Percentiles rank a stretch among this genome's conserved stretches.
phyloP scores from a whole-genome alignment of 2,329 filamentous ascomycete species.

The Monosporascus sp. region DNA sequence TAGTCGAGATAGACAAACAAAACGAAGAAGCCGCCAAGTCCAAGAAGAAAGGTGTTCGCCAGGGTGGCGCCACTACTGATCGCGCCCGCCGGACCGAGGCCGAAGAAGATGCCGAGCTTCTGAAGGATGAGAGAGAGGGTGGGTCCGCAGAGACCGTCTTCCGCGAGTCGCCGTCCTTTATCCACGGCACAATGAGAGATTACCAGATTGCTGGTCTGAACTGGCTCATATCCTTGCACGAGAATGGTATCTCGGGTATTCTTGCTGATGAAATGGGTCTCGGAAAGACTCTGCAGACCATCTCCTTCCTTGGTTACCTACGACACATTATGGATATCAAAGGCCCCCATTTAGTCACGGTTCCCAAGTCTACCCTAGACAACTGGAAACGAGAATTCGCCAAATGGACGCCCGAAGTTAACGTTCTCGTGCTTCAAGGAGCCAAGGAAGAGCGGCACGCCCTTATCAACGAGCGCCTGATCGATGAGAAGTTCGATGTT shows the following conservation, averaged over 20 bases:
- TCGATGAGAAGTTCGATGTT: slow-evolving; percentile 94
- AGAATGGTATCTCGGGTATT: slow-evolving; percentile 98
- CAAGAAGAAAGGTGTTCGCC: slow-evolving; percentile 70
- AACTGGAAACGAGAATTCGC: slow-evolving; percentile 97
- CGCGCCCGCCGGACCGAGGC: slow-evolving; percentile 87
- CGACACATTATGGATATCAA: slow-evolving; percentile 84
- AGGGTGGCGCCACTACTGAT: slow-evolving; percentile 76
- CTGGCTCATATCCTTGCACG: slow-evolving; percentile 95
- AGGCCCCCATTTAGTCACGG: slow-evolving; percentile 84
- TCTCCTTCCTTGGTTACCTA: slow-evolving; percentile 91
- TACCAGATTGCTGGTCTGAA: slow-evolving; percentile 95
- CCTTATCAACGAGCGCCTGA: slow-evolving; percentile 84
- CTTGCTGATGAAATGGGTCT: slow-evolving; percentile 98
- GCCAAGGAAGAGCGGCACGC: slow-evolving; percentile 87
- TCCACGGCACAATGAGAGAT: slow-evolving; percentile 87
- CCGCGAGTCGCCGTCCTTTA: slow-evolving; percentile 85
- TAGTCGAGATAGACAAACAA: slow-evolving; percentile 89
- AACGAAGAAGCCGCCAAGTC: slow-evolving; percentile 68
- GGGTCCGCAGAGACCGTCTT: slow-evolving; percentile 85
- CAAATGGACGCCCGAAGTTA: slow-evolving; percentile 91
- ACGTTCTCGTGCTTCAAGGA: slow-evolving; percentile 89
- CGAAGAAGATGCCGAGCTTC: slow-evolving; percentile 88
- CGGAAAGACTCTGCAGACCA: slow-evolving; percentile 95
- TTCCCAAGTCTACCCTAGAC: slow-evolving; percentile 95
- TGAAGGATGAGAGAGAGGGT: slow-evolving; percentile 83